Conservation (phyloP, 2,329 filamentous ascomycete species). For the Corniculantispora saksenae region DNA sequence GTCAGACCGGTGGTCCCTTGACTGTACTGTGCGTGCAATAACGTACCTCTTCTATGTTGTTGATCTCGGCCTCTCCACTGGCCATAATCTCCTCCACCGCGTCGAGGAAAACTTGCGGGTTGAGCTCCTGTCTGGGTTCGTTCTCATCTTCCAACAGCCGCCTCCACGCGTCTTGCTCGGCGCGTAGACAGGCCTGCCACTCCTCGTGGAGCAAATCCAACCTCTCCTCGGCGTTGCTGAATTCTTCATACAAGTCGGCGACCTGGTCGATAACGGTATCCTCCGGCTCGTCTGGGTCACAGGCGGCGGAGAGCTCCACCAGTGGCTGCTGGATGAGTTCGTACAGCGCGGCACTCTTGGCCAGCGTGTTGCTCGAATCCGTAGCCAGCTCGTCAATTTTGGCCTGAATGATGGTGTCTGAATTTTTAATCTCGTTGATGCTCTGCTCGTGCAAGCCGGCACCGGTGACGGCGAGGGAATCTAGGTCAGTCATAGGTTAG, state of each 20-base stretch:
- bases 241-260: conserved; percentile 23
- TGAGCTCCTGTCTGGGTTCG: not conserved
- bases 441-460: not conserved
- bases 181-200: conserved; percentile 10
- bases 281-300: not conserved
- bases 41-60: conserved; percentile 32
- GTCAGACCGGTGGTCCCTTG: no score
- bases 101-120: not conserved
- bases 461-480: not conserved
- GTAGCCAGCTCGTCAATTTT: not conserved
- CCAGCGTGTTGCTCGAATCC: not conserved
- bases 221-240: conserved; percentile 18
- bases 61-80: conserved; percentile 28
- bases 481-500: not conserved
- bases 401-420: not conserved
- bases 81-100: not conserved
- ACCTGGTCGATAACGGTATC: conserved; percentile 32
- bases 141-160: not conserved
- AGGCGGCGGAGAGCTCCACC: not conserved
- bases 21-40: no score
- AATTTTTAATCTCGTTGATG: not conserved
- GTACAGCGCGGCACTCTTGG: not conserved
- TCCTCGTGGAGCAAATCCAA: not conserved
- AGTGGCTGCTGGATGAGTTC: conserved; percentile 3
- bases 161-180: conserved; percentile 14